Base-by-base conservation (phyloP, 2,329 filamentous ascomycete genomes). In the Salinomyces thailandicus region DNA sequence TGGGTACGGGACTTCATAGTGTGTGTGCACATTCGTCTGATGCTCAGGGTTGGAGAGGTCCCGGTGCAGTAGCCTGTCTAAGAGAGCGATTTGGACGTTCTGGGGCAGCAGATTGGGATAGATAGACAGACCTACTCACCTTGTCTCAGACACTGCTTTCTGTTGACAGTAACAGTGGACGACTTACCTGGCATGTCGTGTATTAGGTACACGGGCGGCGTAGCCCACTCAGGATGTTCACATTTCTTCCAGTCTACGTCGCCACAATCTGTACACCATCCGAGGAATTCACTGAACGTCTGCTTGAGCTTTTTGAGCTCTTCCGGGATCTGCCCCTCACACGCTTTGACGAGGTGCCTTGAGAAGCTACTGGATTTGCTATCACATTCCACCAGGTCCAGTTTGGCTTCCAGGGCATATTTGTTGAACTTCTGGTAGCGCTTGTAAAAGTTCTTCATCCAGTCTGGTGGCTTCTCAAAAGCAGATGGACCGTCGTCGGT, bases 21-120 rank as follows among this genome's bases (percentile, higher is more conserved):
- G 84, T 1, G 85, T 69, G 60, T 93, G 82, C n/a, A 96, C 66
- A 59, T 96, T 98, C 35, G 87, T 96, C 53, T 82, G 74, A 57
- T 96, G 86, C 3, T 65, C 57, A 3, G 77, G 75, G 46, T 81
- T 74, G 42, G 77, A 77, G 12, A 93, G 72, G 57, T 93, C 82
- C 34, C 73, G 72, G 61, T 93, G 84, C 18, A 95, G 67, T 44
- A 94, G 71, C 37, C 74, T 76, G 30, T 75, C 75, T 4, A 96
- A 69, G 2, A 96, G 68, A 24, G 66, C 62, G 41, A 69, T 64
- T 57, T 98, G 91, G 11, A 83, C 67, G 5, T 64, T 52, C 12
- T 73, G 70, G 4, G 86, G 79, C 7, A 96, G 63, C 6, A 96
- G 66, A 17, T 72, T 72, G 9, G 87, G 87, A 2, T 87, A 63